Conservation (phyloP, 768 basidiomycete genomes). For the Auriculariales sp. region DNA sequence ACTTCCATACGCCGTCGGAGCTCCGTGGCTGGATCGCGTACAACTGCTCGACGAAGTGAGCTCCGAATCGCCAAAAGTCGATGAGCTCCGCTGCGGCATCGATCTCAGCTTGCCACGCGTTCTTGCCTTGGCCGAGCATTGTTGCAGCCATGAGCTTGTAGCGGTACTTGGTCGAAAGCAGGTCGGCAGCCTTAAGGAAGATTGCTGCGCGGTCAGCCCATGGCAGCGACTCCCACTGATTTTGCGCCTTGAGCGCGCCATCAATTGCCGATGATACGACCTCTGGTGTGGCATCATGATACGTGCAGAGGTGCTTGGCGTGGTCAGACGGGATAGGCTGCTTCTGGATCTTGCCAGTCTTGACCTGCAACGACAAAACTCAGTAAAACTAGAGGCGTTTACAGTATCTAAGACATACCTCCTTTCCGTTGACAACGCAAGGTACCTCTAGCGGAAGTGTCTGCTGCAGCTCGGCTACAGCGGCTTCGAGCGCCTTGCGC, state of each 20-base stretch:
- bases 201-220: constrained; percentile 97
- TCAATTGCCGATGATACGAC: constrained; percentile 70
- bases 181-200: constrained; percentile 95
- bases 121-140: constrained; percentile 98
- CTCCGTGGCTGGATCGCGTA: constrained; percentile 90
- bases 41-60: constrained; percentile 91
- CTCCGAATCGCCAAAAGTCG: constrained; percentile 94
- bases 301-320: constrained; percentile 62
- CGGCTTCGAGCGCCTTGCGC: constrained; percentile 53
- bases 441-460: constrained; percentile 85
- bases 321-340: constrained; percentile 84
- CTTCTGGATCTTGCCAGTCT: constrained; percentile 61
- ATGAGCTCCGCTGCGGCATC: constrained; percentile 94
- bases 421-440: constrained; percentile 80
- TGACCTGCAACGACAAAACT: constrained; percentile 35
- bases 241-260: constrained; percentile 75
- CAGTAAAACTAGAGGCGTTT: not conserved
- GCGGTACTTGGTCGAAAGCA: constrained; percentile 88
- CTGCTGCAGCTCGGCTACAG: constrained; percentile 66
- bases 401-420: constrained; percentile 29
- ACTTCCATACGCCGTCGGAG: constrained; percentile 87
- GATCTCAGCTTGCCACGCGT: constrained; percentile 98
- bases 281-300: constrained; percentile 76
- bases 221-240: constrained; percentile 83
- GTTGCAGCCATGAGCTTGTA: constrained; percentile 93